These are phyloP conservation scores for Erodium texanum DNA, from an alignment of 441 rosid genomes.

Conservation along the genomic window DNA sequence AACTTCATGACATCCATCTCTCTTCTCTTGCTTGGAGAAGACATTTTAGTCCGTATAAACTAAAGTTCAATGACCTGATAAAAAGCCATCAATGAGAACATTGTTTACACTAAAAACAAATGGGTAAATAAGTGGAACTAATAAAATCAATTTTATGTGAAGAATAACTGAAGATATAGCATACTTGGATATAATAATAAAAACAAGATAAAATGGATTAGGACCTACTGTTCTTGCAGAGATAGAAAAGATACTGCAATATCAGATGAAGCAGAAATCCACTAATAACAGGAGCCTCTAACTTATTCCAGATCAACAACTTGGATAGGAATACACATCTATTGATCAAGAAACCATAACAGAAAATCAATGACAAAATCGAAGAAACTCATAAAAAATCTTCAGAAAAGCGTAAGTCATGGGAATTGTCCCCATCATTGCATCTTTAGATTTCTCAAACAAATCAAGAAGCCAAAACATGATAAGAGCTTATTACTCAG, in stretches of 20 bases:
- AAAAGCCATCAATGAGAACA: conserved; percentile 7
- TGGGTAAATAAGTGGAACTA: neutral
- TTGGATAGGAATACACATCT: conserved; percentile 11
- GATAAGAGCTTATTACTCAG: neutral
- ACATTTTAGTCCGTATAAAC: conserved; percentile 27
- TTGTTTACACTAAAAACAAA: neutral
- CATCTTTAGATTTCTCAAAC: neutral
- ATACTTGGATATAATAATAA: neutral
- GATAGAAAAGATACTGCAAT: conserved; percentile 4
- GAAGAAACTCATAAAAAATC: neutral
- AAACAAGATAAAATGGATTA: neutral
- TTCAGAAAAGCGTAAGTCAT: neutral
- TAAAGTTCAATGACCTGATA: conserved; percentile 19
- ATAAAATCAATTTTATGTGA: neutral
- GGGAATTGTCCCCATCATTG: neutral
- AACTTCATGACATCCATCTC: conserved; percentile 79
- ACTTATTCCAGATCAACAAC: conserved; percentile 7
- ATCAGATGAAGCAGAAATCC: conserved; percentile 12
- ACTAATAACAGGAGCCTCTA: conserved; percentile 12
- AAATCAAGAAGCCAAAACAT: neutral
- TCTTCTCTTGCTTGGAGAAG: conserved; percentile 75
- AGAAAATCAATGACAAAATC: conserved; percentile 9
- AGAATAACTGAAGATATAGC: neutral
- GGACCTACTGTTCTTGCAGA: conserved; percentile 10
- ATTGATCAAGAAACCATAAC: conserved; percentile 12